These are phyloP conservation scores for Moesziomyces parantarcticus DNA, from an alignment of 1,284 basidiomycete species.

Conservation along the genomic window DNA sequence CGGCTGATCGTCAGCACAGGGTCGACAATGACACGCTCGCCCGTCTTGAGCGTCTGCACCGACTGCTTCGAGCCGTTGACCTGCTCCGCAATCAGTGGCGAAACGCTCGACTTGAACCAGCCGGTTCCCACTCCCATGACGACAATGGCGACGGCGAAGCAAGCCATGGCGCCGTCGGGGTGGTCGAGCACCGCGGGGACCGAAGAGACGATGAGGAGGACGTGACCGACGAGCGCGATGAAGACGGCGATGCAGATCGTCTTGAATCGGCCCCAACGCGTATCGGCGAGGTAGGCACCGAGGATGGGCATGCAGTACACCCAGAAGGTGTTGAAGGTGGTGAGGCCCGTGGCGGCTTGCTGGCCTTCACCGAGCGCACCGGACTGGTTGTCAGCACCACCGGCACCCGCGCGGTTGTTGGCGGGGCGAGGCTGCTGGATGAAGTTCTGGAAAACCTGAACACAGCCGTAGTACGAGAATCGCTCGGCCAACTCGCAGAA, in stretches of 20 bases:
- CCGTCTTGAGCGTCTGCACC: conserved; percentile 70
- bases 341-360: conserved; percentile 61
- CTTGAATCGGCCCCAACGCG: conserved; percentile 70
- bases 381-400: conserved; percentile 49
- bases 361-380: conserved; percentile 65
- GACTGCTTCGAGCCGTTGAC: conserved; percentile 57
- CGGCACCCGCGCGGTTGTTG: conserved; percentile 53
- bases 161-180: conserved; percentile 73
- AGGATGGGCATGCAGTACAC: conserved; percentile 63
- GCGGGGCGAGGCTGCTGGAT: conserved; percentile 59
- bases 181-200: conserved; percentile 77
- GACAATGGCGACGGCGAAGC: conserved; percentile 71
- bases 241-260: conserved; percentile 69
- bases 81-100: conserved; percentile 71
- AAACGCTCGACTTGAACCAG: conserved; percentile 75
- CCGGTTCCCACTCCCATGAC: conserved; percentile 74
- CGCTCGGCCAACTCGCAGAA: conserved; percentile 67
- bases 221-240: conserved; percentile 72
- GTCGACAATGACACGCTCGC: conserved; percentile 84
- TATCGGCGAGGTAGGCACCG: conserved; percentile 69
- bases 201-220: conserved; percentile 79
- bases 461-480: conserved; percentile 65
- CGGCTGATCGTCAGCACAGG: conserved; percentile 75
- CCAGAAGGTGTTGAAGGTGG: conserved; percentile 66
- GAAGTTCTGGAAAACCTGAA: conserved; percentile 64